Conservation (phyloP, 345 rosid genomes). For the Xanthoceras sorbifolium region DNA sequence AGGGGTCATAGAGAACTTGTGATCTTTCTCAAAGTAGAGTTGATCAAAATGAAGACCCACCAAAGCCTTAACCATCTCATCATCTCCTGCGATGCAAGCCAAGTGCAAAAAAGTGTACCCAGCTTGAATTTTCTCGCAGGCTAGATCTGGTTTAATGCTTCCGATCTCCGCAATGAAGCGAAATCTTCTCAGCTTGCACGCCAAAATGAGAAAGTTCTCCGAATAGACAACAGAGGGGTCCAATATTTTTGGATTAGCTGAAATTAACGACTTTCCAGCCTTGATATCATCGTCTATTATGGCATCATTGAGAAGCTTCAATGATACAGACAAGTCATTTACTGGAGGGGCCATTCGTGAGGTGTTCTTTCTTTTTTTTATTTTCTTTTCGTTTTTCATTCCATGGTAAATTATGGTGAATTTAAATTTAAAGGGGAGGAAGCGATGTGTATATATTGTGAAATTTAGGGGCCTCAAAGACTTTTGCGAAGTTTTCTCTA, state of each 20-base stretch:
- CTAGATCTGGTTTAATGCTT: neutral
- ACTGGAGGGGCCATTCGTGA: neutral
- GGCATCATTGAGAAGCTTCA: neutral
- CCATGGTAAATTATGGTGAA: no score
- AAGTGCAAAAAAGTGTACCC: conserved; percentile 4
- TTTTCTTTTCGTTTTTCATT: no score
- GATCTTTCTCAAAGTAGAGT: neutral
- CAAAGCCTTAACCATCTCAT: neutral
- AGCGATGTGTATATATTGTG: no score
- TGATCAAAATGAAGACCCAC: neutral
- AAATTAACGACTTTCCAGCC: neutral
- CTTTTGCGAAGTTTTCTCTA: no score
- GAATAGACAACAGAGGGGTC: neutral
- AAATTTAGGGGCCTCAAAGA: no score
- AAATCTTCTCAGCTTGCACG: conserved; percentile 5
- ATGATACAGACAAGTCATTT: neutral
- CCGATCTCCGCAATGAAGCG: neutral
- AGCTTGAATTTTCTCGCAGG: neutral
- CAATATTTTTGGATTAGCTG: neutral
- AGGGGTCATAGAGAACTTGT: neutral
- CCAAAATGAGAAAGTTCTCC: neutral
- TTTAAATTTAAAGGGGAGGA: no score
- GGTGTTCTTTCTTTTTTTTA: no score
- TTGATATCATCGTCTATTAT: neutral
- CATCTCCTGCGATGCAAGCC: neutral